Percentiles rank a stretch among this genome's conserved stretches.
These are phyloP conservation scores for Megacollybia marginata DNA, from an alignment of 768 basidiomycete genomes.

Conservation along the genomic window DNA sequence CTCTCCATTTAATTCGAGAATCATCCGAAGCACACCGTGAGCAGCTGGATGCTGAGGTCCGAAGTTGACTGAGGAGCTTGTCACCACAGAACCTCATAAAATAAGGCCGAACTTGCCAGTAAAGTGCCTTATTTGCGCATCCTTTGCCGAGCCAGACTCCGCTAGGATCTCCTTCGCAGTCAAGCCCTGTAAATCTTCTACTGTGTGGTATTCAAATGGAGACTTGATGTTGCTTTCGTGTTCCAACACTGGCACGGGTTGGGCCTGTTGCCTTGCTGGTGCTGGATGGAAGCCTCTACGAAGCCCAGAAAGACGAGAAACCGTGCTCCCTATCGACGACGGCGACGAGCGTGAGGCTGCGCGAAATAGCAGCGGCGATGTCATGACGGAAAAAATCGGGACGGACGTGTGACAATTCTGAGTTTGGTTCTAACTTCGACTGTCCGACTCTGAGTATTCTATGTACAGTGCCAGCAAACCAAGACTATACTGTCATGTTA, in stretches of 20 bases:
- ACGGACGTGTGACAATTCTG: too few species aligned
- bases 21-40: slow-evolving; percentile 96
- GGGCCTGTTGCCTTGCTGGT: too few species aligned
- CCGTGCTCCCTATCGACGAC: too few species aligned
- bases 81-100: neutral
- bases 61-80: slow-evolving; percentile 69
- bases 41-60: slow-evolving; percentile 99
- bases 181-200: slow-evolving; percentile 82
- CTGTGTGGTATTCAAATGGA: slow-evolving; percentile 60
- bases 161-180: slow-evolving; percentile 72
- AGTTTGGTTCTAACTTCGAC: too few species aligned
- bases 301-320: too few species aligned
- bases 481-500: too few species aligned
- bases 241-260: neutral
- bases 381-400: too few species aligned
- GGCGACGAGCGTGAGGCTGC: too few species aligned
- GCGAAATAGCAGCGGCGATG: too few species aligned
- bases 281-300: too few species aligned
- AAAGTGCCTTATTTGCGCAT: slow-evolving; percentile 86
- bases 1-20: slow-evolving; percentile 96
- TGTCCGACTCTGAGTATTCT: too few species aligned
- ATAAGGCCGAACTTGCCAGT: slow-evolving; percentile 52
- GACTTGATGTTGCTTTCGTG: slow-evolving; percentile 22
- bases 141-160: slow-evolving; percentile 64
- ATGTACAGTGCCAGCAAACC: too few species aligned